Conservation (phyloP, 192 early-diverging fungal genomes). For the Allomyces javanicus region DNA sequence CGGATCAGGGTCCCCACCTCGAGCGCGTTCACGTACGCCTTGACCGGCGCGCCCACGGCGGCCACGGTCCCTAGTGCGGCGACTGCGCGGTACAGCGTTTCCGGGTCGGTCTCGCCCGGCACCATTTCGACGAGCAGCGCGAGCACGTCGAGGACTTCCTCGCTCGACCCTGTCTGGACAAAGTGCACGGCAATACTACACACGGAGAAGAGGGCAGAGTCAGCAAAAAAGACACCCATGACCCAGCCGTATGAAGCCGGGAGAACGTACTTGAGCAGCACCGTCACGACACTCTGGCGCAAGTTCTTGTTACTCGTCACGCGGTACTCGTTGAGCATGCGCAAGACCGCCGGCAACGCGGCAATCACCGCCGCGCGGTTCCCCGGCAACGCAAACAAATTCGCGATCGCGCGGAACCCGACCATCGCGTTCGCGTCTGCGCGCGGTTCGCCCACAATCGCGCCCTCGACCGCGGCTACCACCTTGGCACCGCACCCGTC, state of each 20-base stretch:
- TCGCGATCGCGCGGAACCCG: conserved; percentile 43
- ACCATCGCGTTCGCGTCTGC: conserved; percentile 60
- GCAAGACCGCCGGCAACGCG: conserved; percentile 14
- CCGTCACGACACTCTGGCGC: not conserved
- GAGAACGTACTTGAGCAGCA: conserved; percentile 9
- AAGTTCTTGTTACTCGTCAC: conserved; percentile 13
- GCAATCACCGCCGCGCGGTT: conserved; percentile 16
- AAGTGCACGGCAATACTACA: conserved; percentile 14
- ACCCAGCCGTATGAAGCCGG: too few species aligned
- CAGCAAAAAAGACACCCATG: conserved; percentile 7
- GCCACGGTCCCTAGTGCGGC: conserved; percentile 47
- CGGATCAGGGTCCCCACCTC: not conserved
- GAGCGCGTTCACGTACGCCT: conserved; percentile 4
- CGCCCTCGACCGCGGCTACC: conserved; percentile 13
- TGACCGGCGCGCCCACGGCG: conserved; percentile 10
- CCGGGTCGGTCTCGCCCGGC: conserved; percentile 31
- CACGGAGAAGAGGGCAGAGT: conserved; percentile 12
- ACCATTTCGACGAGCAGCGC: conserved; percentile 27
- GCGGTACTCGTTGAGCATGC: conserved; percentile 9
- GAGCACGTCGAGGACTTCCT: conserved; percentile 28
- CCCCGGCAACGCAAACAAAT: conserved; percentile 31
- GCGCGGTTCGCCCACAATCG: conserved; percentile 10
- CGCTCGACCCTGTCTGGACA: conserved; percentile 16
- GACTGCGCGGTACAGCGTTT: conserved; percentile 35
- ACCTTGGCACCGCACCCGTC: conserved; percentile 16